Evolutionary conservation across 1,139 yeast genomes (phyloP), one percentile per base, ranked within the genome.

Genomic region (Kodamaea plutei): DNA sequence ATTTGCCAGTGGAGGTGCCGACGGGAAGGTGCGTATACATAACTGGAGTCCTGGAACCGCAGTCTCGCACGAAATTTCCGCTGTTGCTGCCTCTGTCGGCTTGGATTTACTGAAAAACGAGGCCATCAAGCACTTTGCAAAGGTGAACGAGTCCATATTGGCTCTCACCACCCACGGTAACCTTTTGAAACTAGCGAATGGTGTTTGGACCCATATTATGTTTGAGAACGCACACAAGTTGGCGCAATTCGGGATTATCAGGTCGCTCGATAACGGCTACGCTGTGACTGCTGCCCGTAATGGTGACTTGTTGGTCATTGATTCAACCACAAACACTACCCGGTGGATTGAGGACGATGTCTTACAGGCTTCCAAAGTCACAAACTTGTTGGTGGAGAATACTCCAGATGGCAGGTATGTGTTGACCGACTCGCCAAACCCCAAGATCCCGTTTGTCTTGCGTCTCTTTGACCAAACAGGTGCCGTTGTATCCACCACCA

Each of bases 1-100:
- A 8, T 76, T 80, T 14, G 87, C 77, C 1, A 80, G 89, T 10
- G 89, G 95, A 25, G 96, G 96, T 23, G 91, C 94, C 28, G 96
- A 88, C 54, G 96, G 96, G 1, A 71, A 84, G 41, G 58, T 88
- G 2, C 64, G 84, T 35, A 41, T 83, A 5, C 77, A 79, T 46
- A 82, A 81, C 47, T 51, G 83, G 16, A 18, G 42, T 18, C 28
- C 29, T 23, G 23, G 33, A 22, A 5, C 28, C 35, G 49, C 52
- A 13, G 35, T 37, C 4, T 42, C 43, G 7, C 63, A 65, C 45
- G 47, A 64, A 2, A 28, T 67, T 11, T 41, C 45, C 1, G 55
- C 52, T 8, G 64, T 11, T 39, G 62, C 1, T 32, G 43, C 0
- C 49, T 48, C 2, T 41, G 56, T 8, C 53, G 51, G 0, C 41